Evolutionary conservation across 2,329 filamentous ascomycete genomes (phyloP).

Genomic region (Cercospora sp.): DNA sequence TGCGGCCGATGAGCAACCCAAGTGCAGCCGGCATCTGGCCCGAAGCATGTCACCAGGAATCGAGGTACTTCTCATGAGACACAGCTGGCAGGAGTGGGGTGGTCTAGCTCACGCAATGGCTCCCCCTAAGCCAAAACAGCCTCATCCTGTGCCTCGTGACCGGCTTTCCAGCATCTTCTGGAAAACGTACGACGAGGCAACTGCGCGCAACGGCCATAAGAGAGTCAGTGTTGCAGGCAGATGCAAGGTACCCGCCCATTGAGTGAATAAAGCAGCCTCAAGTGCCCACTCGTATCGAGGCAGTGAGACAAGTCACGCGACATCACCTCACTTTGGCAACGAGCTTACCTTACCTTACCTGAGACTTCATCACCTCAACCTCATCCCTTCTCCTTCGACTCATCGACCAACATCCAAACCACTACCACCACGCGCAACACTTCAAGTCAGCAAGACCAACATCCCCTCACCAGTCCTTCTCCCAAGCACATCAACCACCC

Average conservation of each 20-base stretch:
- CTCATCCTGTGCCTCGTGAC: background rate
- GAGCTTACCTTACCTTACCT: background rate
- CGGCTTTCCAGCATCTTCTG: background rate
- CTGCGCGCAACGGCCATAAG: background rate
- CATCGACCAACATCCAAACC: background rate
- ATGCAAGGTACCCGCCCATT: conserved; percentile 4
- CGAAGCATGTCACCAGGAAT: conserved; percentile 4
- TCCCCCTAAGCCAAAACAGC: conserved; percentile 1
- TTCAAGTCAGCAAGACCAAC: background rate
- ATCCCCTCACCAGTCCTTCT: background rate
- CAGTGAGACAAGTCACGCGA: conserved; percentile 6
- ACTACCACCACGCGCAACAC: conserved; percentile 2
- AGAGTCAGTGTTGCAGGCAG: background rate
- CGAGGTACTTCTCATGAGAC: conserved; percentile 6
- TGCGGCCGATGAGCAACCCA: conserved; percentile 6
- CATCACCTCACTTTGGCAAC: conserved; percentile 2
- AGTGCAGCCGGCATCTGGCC: conserved; percentile 3
- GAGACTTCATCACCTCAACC: conserved; percentile 2
- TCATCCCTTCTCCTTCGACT: background rate
- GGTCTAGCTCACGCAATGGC: conserved; percentile 2
- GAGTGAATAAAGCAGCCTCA: background rate
- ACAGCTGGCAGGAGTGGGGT: conserved; percentile 1
- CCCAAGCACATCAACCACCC: background rate
- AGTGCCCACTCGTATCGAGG: background rate
- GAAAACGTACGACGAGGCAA: background rate